A percentile compares a stretch with the other conserved stretches of the same genome.
Evolutionary conservation across 495 filamentous ascomycete species (phyloP).

Genomic region (Neurospora sp.): DNA sequence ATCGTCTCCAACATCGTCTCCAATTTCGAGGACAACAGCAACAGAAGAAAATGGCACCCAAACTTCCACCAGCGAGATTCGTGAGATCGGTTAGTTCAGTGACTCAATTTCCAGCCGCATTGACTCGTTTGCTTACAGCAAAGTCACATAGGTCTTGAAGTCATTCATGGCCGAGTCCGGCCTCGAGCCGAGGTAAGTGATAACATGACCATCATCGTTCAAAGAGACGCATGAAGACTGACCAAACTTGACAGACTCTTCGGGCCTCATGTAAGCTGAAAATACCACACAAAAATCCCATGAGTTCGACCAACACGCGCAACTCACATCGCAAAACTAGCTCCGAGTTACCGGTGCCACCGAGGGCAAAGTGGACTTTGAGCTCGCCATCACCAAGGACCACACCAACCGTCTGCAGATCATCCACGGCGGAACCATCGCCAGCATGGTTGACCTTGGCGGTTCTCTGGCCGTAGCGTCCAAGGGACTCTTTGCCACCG

Average conservation of each 20-base stretch:
- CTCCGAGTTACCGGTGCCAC: conserved; percentile 65
- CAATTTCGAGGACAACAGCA: not conserved
- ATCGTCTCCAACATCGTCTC: not conserved
- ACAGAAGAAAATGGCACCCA: conserved; percentile 17
- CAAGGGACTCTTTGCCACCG: conserved; percentile 74
- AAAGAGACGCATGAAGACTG: not conserved
- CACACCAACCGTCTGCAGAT: conserved; percentile 90
- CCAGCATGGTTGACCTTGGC: conserved; percentile 90
- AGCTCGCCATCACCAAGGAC: conserved; percentile 73
- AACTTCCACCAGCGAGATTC: conserved; percentile 27
- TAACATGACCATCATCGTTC: conserved; percentile 6
- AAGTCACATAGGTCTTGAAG: conserved; percentile 53
- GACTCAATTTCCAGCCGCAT: not conserved
- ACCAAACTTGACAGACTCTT: conserved; percentile 23
- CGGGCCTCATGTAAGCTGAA: conserved; percentile 28
- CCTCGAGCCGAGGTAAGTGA: conserved; percentile 69
- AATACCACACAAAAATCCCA: not conserved
- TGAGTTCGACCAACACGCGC: not conserved
- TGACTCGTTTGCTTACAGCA: not conserved
- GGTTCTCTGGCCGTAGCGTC: conserved; percentile 92
- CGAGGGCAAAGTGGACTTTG: conserved; percentile 78
- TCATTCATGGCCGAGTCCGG: conserved; percentile 79
- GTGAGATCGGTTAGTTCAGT: conserved; percentile 27
- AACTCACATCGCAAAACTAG: conserved; percentile 28
- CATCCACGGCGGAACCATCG: conserved; percentile 90